Conservation (phyloP, 257 asterid species). For the Euphrasia confusa region DNA sequence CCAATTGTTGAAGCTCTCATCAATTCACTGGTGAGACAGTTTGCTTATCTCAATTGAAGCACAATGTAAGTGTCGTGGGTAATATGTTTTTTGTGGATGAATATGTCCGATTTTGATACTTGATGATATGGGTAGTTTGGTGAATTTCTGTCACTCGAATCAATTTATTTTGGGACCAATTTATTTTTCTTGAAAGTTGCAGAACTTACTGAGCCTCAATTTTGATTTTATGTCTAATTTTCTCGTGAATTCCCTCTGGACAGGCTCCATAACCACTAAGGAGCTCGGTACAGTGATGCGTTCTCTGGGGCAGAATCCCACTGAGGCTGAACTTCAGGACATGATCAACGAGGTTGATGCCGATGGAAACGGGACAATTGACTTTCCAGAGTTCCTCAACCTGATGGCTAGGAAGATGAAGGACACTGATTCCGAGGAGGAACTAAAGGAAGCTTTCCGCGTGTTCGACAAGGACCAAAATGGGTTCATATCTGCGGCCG, state of each 20-base stretch:
- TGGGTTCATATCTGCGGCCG: conserved; percentile 86
- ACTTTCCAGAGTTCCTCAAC: conserved; percentile 87
- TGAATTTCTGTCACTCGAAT: neutral
- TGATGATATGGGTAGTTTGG: neutral
- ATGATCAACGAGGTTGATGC: conserved; percentile 90
- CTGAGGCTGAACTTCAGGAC: conserved; percentile 86
- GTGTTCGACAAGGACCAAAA: conserved; percentile 86
- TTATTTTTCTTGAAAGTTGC: neutral
- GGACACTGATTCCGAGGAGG: conserved; percentile 91
- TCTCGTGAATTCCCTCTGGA: neutral
- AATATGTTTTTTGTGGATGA: too few relatives aligned
- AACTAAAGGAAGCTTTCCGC: conserved; percentile 85
- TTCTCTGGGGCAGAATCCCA: conserved; percentile 83
- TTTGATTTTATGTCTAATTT: neutral
- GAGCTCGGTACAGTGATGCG: conserved; percentile 90
- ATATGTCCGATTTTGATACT: too few relatives aligned
- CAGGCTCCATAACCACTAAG: conserved; percentile 85
- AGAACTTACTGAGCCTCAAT: neutral
- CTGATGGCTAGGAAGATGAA: conserved; percentile 88
- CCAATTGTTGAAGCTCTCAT: too few relatives aligned
- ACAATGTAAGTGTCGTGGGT: too few relatives aligned
- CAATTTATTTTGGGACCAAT: neutral
- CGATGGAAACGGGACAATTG: conserved; percentile 84
- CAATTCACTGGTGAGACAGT: too few relatives aligned
- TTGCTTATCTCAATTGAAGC: too few relatives aligned